Base-by-base conservation (phyloP, 2,329 filamentous ascomycete species). In the Diaporthe vexans region DNA sequence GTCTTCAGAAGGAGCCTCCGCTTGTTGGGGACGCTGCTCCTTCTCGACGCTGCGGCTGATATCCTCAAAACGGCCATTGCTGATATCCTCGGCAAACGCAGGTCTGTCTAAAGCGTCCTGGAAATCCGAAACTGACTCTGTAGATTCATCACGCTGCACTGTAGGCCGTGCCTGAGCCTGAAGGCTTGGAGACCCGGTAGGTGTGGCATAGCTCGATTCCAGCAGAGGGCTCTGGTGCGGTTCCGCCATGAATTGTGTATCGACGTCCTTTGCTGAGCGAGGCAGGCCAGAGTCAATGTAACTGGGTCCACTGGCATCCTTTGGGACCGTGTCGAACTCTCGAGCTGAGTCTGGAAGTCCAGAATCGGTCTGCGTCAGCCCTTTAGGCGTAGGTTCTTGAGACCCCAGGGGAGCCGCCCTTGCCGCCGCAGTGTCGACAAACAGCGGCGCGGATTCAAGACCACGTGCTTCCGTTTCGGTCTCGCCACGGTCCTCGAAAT, bases 331-430 rank as follows among this genome's bases (percentile, higher is more conserved):
- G n/a, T 40, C 40, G 5, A 51, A 54, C 2, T 70, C 56, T 51
- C 61, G 43, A 51, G 35, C 68, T 4, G 52, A 67, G 40, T 54
- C 65, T 11, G 74, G 68, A 61, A 63, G 61, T 6, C n/a, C 59
- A 35, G 68, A 61, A 37, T 46, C 72, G 5, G 46, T 46, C 29
- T 57, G 68, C 5, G 21, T 61, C 10, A 70, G n/a, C 7, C 51
- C 68, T 11, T n/a, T 94, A 1, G 94, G 93, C 1, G 93, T 95
- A 0, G 89, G 88, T 79, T 94, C 90, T 77, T 91, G 86, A 8
- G 92, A 94, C 58, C 87, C 92, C 11, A 91, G 83, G 37, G 88
- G 80, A 67, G 91, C 89, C 11, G 84, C 75, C 33, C 81, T 29
- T 29, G 79, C 75, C 37, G 81, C 29, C 19, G 79, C 79, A 17